Conservation (phyloP, 306 rosid species). For the Arachis hypogaea region DNA sequence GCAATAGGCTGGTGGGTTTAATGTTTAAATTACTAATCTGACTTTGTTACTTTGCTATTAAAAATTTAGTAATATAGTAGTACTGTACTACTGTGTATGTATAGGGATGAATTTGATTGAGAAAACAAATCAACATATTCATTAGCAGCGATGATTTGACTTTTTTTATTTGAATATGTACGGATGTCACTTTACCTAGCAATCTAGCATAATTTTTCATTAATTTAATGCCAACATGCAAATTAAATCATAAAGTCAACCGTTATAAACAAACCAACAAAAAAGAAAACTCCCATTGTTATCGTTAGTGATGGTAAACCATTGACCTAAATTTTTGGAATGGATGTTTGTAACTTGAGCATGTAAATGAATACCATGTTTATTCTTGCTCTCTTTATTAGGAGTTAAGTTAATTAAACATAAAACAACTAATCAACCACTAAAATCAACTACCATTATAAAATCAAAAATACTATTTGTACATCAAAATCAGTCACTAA, state of each 20-base stretch:
- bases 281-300: slow-evolving; percentile 5
- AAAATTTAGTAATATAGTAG: neutral
- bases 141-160: slow-evolving; percentile 10
- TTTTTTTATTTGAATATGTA: slow-evolving; percentile 3
- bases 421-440: too few relatives aligned
- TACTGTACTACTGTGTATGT: neutral
- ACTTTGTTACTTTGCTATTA: neutral
- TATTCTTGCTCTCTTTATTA: too few relatives aligned
- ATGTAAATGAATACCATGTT: neutral
- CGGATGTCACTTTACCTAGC: neutral
- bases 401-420: too few relatives aligned
- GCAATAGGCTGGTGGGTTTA: neutral
- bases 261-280: neutral
- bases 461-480: too few relatives aligned
- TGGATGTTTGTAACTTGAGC: slow-evolving; percentile 13
- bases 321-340: slow-evolving; percentile 34
- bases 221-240: slow-evolving; percentile 37
- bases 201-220: neutral
- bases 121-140: neutral
- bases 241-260: slow-evolving; percentile 35
- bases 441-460: too few relatives aligned
- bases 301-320: slow-evolving; percentile 32
- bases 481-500: too few relatives aligned
- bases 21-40: neutral
- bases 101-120: neutral